phyloP scores from a whole-genome alignment of 345 rosid genomes.

The Acer negundo region DNA sequence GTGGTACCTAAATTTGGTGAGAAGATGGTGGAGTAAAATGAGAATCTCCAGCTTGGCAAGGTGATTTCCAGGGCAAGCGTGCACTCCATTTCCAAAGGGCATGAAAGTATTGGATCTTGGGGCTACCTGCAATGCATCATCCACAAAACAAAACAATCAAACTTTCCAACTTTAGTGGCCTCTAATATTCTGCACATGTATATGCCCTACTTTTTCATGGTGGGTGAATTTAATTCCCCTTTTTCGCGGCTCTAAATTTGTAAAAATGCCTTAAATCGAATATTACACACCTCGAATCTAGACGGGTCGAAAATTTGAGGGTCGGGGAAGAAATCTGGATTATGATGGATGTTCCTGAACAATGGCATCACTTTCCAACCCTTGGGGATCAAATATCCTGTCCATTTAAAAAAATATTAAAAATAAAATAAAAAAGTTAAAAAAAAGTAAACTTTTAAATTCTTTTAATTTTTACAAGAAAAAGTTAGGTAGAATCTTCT shows the following conservation, averaged over 20 bases:
- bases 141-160: conserved; percentile 7
- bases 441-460: background rate
- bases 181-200: background rate
- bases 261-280: background rate
- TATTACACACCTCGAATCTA: conserved; percentile 67
- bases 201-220: background rate
- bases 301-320: conserved; percentile 83
- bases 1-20: conserved; percentile 65
- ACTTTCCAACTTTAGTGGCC: background rate
- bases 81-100: conserved; percentile 97
- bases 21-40: conserved; percentile 71
- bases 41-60: conserved; percentile 92
- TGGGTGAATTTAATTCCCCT: too few relatives aligned
- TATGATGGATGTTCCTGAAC: conserved; percentile 94
- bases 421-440: background rate
- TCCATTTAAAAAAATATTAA: conserved; percentile 13
- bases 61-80: conserved; percentile 91
- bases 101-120: conserved; percentile 80
- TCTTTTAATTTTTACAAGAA: background rate
- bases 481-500: conserved; percentile 9
- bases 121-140: conserved; percentile 40
- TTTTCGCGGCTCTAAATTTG: too few relatives aligned
- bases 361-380: conserved; percentile 99
- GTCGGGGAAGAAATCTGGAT: conserved; percentile 66
- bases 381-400: conserved; percentile 87